Conservation (phyloP, 2,329 filamentous ascomycete species). For the Aspergillus aculeatinus region DNA sequence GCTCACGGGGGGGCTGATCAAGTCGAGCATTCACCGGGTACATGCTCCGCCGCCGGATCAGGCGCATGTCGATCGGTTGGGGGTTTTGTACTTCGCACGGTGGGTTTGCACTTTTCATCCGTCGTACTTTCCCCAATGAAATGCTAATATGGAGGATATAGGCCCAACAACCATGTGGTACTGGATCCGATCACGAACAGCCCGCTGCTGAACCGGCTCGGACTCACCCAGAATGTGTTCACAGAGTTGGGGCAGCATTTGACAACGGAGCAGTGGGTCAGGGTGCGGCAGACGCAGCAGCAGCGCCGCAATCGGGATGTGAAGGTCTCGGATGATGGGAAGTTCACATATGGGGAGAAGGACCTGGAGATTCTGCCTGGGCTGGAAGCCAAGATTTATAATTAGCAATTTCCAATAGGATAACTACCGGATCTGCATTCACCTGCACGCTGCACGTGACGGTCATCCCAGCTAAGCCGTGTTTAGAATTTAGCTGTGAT, state of each 20-base stretch:
- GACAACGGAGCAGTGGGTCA: constrained; percentile 44
- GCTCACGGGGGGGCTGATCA: constrained; percentile 52
- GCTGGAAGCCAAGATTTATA: constrained; percentile 42
- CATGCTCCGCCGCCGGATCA: constrained; percentile 51
- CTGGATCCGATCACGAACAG: constrained; percentile 41
- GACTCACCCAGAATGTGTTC: constrained; percentile 39
- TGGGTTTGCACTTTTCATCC: constrained; percentile 7
- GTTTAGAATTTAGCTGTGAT: too few species aligned
- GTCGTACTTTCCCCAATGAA: neutral
- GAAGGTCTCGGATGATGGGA: constrained; percentile 39
- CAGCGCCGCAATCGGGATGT: constrained; percentile 37
- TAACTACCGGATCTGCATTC: too few species aligned
- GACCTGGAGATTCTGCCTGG: constrained; percentile 46
- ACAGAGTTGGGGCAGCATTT: constrained; percentile 43
- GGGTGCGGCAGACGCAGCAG: constrained; percentile 44
- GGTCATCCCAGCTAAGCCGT: too few species aligned
- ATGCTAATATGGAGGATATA: constrained; percentile 3
- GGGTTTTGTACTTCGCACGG: constrained; percentile 50
- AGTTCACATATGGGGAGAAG: constrained; percentile 36
- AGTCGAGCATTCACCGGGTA: constrained; percentile 53
- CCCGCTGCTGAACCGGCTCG: constrained; percentile 37
- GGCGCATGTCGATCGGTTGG: constrained; percentile 44
- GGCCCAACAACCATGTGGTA: constrained; percentile 45
- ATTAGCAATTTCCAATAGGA: constrained; percentile 13
- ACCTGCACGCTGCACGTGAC: too few species aligned